Evolutionary conservation across 768 basidiomycete species (phyloP).

Genomic region (Suillus plorans): DNA sequence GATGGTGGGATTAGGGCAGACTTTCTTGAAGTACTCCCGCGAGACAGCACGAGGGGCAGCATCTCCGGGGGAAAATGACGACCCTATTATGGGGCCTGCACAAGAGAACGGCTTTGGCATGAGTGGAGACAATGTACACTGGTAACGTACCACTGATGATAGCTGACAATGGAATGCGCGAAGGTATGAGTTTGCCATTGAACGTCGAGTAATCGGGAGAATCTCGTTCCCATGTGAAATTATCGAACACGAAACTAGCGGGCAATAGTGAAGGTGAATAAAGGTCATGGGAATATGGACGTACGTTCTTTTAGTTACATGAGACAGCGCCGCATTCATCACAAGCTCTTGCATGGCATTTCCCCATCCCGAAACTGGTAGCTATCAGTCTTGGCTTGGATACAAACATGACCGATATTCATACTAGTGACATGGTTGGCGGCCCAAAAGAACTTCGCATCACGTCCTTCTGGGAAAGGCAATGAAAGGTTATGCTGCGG

Average conservation of each 20-base stretch:
- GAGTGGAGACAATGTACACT: background rate
- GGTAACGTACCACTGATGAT: conserved; percentile 46
- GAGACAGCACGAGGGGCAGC: conserved; percentile 45
- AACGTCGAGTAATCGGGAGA: conserved; percentile 43
- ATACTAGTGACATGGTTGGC: conserved; percentile 47
- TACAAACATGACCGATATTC: conserved; percentile 3
- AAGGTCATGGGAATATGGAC: conserved; percentile 19
- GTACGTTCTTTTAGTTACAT: conserved; percentile 47
- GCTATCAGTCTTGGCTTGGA: background rate
- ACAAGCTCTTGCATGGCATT: conserved; percentile 61
- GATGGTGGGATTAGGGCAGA: conserved; percentile 44
- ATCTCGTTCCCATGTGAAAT: conserved; percentile 54
- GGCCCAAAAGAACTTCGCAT: conserved; percentile 46
- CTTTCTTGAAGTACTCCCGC: conserved; percentile 41
- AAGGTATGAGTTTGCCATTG: conserved; percentile 51
- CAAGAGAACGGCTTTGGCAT: background rate
- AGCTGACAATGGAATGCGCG: conserved; percentile 53
- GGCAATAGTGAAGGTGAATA: background rate
- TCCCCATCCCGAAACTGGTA: conserved; percentile 55
- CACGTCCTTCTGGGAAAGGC: conserved; percentile 39
- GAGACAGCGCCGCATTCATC: conserved; percentile 49
- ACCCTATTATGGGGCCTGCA: conserved; percentile 46
- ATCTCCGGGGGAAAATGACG: conserved; percentile 34
- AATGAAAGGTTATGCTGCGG: conserved; percentile 44
- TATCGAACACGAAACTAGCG: conserved; percentile 53